These are phyloP conservation scores for Aureobasidium sp. DNA, from an alignment of 2,329 filamentous ascomycete species.

Conservation along the genomic window DNA sequence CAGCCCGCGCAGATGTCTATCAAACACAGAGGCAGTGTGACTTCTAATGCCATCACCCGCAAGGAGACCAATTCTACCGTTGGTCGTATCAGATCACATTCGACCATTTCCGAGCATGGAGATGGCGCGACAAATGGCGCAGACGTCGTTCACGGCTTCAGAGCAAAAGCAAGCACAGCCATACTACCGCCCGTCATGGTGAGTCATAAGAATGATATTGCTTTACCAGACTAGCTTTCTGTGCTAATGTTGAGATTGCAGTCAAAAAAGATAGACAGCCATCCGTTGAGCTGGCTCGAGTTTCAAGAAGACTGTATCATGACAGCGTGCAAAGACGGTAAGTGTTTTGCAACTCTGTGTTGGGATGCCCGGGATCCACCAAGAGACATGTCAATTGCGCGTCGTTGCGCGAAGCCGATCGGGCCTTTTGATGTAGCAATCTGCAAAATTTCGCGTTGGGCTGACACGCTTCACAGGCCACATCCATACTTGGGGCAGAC, in stretches of 20 bases:
- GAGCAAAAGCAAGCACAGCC: constrained; percentile 74
- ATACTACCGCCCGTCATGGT: constrained; percentile 88
- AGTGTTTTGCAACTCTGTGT: constrained; percentile 30
- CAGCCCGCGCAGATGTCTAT: constrained; percentile 34
- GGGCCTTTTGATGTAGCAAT: background rate
- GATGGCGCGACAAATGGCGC: constrained; percentile 30
- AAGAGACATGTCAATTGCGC: background rate
- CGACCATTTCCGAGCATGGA: constrained; percentile 49
- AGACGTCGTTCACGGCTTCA: constrained; percentile 68
- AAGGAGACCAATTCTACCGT: constrained; percentile 45
- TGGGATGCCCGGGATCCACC: background rate
- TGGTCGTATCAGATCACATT: constrained; percentile 63
- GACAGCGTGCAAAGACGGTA: constrained; percentile 85
- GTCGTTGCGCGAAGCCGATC: constrained; percentile 1
- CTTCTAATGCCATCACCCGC: constrained; percentile 54
- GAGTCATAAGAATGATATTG: constrained; percentile 28
- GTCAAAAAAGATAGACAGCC: constrained; percentile 77
- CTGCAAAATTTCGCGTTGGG: constrained; percentile 4
- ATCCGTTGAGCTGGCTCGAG: constrained; percentile 83
- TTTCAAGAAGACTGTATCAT: constrained; percentile 92
- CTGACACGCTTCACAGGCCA: constrained; percentile 49
- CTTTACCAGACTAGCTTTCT: background rate
- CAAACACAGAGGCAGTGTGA: constrained; percentile 49
- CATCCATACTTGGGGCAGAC: constrained; percentile 67
- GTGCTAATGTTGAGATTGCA: constrained; percentile 30